These are phyloP conservation scores for Trichosporon sp. DNA, from an alignment of 1,284 basidiomycete genomes.

Conservation along the genomic window DNA sequence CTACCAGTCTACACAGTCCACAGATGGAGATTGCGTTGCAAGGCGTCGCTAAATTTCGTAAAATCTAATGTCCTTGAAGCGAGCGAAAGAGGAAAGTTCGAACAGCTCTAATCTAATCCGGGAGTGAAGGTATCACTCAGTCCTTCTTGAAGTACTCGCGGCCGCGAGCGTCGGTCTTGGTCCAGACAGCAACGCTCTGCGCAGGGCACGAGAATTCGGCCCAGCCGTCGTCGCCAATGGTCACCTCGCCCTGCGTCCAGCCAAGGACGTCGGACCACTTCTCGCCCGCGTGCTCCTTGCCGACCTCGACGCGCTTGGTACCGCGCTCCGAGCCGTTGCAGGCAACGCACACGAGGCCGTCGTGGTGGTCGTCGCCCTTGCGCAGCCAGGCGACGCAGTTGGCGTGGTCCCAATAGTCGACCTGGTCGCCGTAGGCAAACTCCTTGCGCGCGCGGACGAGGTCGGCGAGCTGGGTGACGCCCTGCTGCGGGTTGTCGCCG, in stretches of 20 bases:
- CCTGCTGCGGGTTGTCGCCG: conserved; percentile 51
- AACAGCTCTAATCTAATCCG: no score
- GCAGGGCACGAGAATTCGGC: conserved; percentile 52
- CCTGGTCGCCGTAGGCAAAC: conserved; percentile 54
- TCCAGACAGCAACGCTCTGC: conserved; percentile 53
- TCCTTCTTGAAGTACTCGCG: conserved; percentile 49
- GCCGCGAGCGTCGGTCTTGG: conserved; percentile 50
- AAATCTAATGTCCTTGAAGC: background rate
- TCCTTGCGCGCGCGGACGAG: conserved; percentile 53
- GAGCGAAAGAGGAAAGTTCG: no score
- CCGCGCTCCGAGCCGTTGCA: conserved; percentile 48
- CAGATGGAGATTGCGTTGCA: background rate
- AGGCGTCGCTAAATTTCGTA: background rate
- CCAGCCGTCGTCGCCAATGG: conserved; percentile 56
- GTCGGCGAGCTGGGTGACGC: conserved; percentile 52
- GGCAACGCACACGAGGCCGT: conserved; percentile 52
- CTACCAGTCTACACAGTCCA: no score
- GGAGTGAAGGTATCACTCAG: background rate
- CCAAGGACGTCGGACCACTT: conserved; percentile 56
- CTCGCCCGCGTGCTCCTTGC: conserved; percentile 54
- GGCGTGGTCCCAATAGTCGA: conserved; percentile 53
- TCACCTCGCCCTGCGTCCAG: conserved; percentile 54
- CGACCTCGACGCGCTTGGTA: conserved; percentile 52
- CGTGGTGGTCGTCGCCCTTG: conserved; percentile 51
- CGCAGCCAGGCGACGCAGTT: conserved; percentile 54